Percentiles rank a stretch among this genome's conserved stretches.
Evolutionary conservation across 2,329 filamentous ascomycete genomes (phyloP).

Genomic region (Esteya vermicola): DNA sequence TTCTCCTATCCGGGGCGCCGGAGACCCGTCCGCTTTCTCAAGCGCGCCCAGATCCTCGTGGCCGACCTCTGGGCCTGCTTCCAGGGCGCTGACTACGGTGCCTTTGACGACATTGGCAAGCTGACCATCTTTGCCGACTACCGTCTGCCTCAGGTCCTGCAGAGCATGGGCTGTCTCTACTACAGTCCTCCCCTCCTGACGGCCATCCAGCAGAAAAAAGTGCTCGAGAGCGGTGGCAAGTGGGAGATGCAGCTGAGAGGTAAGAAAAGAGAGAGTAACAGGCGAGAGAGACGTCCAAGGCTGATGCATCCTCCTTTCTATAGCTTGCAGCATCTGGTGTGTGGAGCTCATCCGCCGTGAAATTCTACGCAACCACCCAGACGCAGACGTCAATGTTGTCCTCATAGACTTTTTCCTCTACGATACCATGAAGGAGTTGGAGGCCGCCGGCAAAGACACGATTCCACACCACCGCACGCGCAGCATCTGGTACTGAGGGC

Average conservation of each 20-base stretch:
- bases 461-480: conserved; percentile 80
- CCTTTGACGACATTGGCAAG: conserved; percentile 81
- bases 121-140: conserved; percentile 99
- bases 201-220: conserved; percentile 48
- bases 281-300: no score
- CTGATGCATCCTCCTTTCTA: background rate
- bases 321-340: conserved; percentile 88
- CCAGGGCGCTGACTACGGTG: conserved; percentile 62
- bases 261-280: conserved; percentile 18
- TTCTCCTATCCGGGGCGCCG: conserved; percentile 57
- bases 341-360: conserved; percentile 78
- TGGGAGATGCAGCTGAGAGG: conserved; percentile 84
- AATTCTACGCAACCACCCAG: conserved; percentile 60
- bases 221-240: conserved; percentile 54
- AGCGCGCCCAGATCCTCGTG: conserved; percentile 89
- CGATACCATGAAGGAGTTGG: conserved; percentile 79
- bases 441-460: conserved; percentile 43
- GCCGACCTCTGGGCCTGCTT: conserved; percentile 97
- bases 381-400: conserved; percentile 66
- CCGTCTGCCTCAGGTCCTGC: conserved; percentile 84
- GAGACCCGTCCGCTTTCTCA: conserved; percentile 65
- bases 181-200: conserved; percentile 71
- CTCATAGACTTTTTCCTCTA: conserved; percentile 97
- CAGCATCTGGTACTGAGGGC: conserved; percentile 80
- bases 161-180: conserved; percentile 65